A percentile compares a stretch with the other conserved stretches of the same genome.
These are phyloP conservation scores for Scopulariopsis brevicaulis DNA, from an alignment of 2,329 filamentous ascomycete species.

Conservation along the genomic window DNA sequence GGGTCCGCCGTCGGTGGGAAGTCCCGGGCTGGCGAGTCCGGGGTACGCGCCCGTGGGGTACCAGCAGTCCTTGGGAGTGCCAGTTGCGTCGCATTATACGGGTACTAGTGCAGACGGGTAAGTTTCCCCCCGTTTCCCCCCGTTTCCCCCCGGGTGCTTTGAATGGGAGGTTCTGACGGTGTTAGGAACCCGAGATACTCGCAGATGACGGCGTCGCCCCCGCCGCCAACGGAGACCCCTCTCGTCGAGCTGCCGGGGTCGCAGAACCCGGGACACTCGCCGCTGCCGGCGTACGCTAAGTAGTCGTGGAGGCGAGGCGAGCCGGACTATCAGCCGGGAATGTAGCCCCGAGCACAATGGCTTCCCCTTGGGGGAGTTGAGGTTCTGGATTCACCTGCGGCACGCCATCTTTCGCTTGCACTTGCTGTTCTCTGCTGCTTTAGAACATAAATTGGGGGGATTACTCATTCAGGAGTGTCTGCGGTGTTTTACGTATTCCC, in stretches of 20 bases:
- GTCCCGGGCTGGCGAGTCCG: not conserved
- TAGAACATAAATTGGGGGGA: too few relatives aligned
- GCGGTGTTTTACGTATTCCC: too few relatives aligned
- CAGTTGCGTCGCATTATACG: not conserved
- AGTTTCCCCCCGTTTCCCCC: not conserved
- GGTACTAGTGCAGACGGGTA: conserved; percentile 7
- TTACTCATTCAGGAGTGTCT: too few relatives aligned
- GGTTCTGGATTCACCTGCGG: not conserved
- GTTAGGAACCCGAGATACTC: not conserved
- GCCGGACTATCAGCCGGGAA: conserved; percentile 13
- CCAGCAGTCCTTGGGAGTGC: not conserved
- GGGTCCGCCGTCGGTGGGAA: not conserved
- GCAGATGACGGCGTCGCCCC: not conserved
- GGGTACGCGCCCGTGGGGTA: not conserved
- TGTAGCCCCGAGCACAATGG: too few relatives aligned
- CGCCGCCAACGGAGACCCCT: conserved; percentile 6
- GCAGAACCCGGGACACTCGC: conserved; percentile 17
- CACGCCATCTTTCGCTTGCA: too few relatives aligned
- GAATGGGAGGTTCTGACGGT: not conserved
- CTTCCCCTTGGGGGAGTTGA: too few relatives aligned
- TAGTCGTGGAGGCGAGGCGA: conserved; percentile 21
- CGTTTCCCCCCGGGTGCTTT: conserved; percentile 1
- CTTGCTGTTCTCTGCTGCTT: too few relatives aligned
- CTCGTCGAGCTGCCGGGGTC: conserved; percentile 23
- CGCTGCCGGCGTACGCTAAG: conserved; percentile 20